A percentile compares a stretch with the other conserved stretches of the same genome.
phyloP scores from a whole-genome alignment of 2,329 filamentous ascomycete genomes.

The Thelonectria rubi region DNA sequence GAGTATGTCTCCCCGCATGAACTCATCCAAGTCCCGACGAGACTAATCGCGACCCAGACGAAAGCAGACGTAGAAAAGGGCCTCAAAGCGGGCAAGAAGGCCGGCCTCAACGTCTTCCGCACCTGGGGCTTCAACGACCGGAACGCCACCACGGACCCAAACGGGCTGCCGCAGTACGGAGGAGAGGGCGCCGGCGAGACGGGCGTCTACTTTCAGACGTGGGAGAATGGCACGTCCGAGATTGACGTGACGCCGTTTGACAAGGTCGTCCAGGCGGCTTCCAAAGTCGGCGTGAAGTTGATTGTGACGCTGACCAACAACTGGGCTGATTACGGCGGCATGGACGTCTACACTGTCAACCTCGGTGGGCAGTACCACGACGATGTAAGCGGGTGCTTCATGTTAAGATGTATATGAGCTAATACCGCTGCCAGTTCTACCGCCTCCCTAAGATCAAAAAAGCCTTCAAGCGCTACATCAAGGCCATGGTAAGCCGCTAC shows the following conservation, averaged over 20 bases:
- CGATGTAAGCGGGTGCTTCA: conserved; percentile 20
- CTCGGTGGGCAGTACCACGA: conserved; percentile 59
- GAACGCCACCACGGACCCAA: conserved; percentile 48
- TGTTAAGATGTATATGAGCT: too few relatives aligned
- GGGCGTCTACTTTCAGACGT: conserved; percentile 65
- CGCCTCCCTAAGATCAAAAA: conserved; percentile 59
- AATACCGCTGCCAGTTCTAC: conserved; percentile 54
- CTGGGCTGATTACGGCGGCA: conserved; percentile 68
- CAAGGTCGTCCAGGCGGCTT: conserved; percentile 67
- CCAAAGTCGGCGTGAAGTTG: conserved; percentile 66
- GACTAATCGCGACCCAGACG: conserved; percentile 46
- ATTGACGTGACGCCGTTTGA: conserved; percentile 69
- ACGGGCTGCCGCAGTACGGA: conserved; percentile 30
- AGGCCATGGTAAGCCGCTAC: conserved; percentile 67
- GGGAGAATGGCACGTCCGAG: conserved; percentile 65
- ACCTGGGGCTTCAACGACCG: conserved; percentile 73
- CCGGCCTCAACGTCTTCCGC: conserved; percentile 65
- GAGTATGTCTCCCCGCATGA: not conserved
- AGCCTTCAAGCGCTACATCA: conserved; percentile 67
- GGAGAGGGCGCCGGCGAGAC: conserved; percentile 25
- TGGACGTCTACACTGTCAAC: conserved; percentile 67
- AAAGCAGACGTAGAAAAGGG: conserved; percentile 63
- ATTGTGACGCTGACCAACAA: conserved; percentile 65
- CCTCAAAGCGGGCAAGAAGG: conserved; percentile 55
- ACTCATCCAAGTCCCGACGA: accelerated